phyloP scores from a whole-genome alignment of 78 protist genomes.

The Cavenderia fasciculata region DNA sequence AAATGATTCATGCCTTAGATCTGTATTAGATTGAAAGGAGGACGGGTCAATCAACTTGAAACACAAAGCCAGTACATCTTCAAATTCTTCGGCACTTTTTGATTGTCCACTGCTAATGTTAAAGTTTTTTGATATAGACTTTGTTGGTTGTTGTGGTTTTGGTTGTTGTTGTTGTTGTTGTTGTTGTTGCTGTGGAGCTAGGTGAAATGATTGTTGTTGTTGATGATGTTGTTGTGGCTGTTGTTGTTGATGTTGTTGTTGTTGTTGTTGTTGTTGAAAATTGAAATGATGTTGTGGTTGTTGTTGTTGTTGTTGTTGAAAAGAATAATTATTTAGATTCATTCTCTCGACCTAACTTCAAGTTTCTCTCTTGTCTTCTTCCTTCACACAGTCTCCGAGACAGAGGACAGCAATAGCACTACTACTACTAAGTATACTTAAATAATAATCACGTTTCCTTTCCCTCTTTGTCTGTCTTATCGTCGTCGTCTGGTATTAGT shows the following conservation, averaged over 20 bases:
- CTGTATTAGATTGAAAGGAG: slow-evolving; percentile 36
- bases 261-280: neutral
- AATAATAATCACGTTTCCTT: too few species aligned
- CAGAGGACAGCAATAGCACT: too few species aligned
- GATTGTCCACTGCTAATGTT: neutral
- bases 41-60: slow-evolving; percentile 39
- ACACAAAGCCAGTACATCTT: slow-evolving; percentile 44
- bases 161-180: neutral
- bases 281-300: neutral
- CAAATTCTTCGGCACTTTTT: slow-evolving; percentile 70
- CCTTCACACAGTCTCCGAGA: too few species aligned
- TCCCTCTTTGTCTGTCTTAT: too few species aligned
- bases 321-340: neutral
- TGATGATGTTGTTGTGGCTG: neutral
- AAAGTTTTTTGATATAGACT: neutral
- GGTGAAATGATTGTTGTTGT: neutral
- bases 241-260: slow-evolving; percentile 3
- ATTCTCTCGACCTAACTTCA: too few species aligned
- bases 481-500: too few species aligned
- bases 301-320: slow-evolving; percentile 19
- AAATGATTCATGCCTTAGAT: slow-evolving; percentile 46
- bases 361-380: too few species aligned
- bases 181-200: neutral
- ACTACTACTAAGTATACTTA: too few species aligned
- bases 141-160: neutral